Conservation (phyloP, 306 rosid genomes). For the Sindora glabra region DNA sequence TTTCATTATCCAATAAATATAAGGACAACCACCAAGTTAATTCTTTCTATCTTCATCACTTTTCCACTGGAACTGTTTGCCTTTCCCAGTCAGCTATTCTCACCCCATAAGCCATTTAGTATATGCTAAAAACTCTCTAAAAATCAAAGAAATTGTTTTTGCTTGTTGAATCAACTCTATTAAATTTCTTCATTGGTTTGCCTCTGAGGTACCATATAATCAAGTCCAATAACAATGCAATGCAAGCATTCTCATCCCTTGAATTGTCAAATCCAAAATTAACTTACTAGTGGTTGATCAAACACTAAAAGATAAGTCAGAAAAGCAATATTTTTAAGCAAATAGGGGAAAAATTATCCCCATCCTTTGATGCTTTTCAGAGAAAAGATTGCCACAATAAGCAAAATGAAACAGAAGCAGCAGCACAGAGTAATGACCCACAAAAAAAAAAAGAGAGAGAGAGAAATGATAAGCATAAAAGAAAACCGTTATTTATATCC, state of each 20-base stretch:
- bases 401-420: background rate
- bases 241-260: background rate
- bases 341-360: too few relatives aligned
- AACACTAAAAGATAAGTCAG: background rate
- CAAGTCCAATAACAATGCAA: background rate
- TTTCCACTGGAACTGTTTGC: background rate
- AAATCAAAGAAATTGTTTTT: too few relatives aligned
- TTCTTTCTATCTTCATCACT: background rate
- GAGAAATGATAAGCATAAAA: background rate
- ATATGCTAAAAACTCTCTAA: too few relatives aligned
- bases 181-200: background rate
- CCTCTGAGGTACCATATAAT: background rate
- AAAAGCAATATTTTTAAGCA: too few relatives aligned
- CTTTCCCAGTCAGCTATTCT: background rate
- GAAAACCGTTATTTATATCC: slow-evolving; percentile 1
- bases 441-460: background rate
- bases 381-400: too few relatives aligned
- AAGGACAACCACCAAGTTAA: too few relatives aligned
- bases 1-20: too few relatives aligned
- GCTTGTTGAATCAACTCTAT: background rate
- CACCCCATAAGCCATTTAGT: background rate
- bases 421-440: background rate
- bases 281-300: background rate
- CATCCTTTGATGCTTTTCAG: too few relatives aligned
- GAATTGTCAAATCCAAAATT: background rate